Conservation (phyloP, 2,329 filamentous ascomycete species). For the Zymoseptoria ardabiliae region DNA sequence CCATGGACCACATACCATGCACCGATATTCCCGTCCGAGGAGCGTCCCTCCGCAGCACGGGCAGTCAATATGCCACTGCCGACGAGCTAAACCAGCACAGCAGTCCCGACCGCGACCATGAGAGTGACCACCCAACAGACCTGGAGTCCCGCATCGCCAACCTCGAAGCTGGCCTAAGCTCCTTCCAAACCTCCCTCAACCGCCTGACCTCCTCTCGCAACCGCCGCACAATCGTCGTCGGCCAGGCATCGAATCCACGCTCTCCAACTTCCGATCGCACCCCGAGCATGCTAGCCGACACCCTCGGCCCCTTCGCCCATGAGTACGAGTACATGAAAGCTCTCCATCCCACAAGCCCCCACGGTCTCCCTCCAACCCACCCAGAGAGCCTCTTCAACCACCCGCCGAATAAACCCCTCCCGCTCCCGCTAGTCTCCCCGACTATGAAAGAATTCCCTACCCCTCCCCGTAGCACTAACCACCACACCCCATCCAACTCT, state of each 20-base stretch:
- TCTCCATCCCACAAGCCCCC: constrained; percentile 16
- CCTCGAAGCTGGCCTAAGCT: constrained; percentile 28
- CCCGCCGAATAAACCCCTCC: neutral
- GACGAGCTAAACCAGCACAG: neutral
- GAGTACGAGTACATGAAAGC: constrained; percentile 18
- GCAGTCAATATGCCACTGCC: neutral
- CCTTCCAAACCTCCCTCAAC: constrained; percentile 28
- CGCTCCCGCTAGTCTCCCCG: neutral
- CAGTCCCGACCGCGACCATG: neutral
- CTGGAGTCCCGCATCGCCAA: constrained; percentile 30
- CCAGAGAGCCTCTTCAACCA: constrained; percentile 4
- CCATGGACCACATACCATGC: neutral
- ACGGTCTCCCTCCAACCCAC: constrained; percentile 2
- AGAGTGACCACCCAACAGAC: constrained; percentile 11
- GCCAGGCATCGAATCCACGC: constrained; percentile 10
- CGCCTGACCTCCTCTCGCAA: constrained; percentile 27
- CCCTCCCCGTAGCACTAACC: neutral
- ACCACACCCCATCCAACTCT: neutral
- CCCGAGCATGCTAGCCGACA: constrained; percentile 30
- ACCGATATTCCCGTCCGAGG: neutral
- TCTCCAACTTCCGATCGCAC: constrained; percentile 19
- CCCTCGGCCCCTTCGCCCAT: constrained; percentile 18
- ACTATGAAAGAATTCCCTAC: neutral
- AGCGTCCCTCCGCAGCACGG: neutral
- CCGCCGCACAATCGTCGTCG: constrained; percentile 26